Evolutionary conservation across 371 early-diverging fungal genomes (phyloP).

Genomic region (Syncephalastrum sp.): DNA sequence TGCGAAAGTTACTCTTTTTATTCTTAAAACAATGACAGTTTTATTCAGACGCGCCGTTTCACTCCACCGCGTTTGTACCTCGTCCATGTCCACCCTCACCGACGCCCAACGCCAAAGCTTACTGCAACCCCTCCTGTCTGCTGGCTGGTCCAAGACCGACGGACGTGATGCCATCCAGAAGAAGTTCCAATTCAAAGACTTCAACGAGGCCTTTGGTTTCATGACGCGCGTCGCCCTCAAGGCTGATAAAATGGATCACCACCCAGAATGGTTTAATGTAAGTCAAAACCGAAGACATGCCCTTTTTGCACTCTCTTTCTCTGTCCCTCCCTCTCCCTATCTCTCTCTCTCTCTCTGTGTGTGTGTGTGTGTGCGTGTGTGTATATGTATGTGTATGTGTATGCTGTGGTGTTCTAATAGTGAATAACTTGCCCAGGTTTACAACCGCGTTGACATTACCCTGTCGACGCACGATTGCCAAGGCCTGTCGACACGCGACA

Average conservation of each 20-base stretch:
- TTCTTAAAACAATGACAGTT: too few species aligned
- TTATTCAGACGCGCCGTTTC: too few species aligned
- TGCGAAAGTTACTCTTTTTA: too few species aligned
- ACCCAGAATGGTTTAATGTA: slow-evolving; percentile 95
- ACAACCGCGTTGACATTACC: slow-evolving; percentile 88
- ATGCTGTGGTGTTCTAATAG: too few species aligned
- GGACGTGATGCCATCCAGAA: slow-evolving; percentile 84
- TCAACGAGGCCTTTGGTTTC: slow-evolving; percentile 90
- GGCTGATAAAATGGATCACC: slow-evolving; percentile 92
- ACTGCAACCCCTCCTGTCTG: slow-evolving; percentile 48
- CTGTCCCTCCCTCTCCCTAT: background rate
- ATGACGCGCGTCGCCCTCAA: slow-evolving; percentile 90
- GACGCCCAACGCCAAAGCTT: slow-evolving; percentile 48
- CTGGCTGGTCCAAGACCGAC: slow-evolving; percentile 65
- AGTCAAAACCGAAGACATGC: slow-evolving; percentile 5
- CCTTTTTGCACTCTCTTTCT: background rate
- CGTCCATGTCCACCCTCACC: slow-evolving; percentile 42
- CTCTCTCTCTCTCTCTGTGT: too few species aligned
- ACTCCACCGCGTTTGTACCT: background rate
- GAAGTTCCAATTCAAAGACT: slow-evolving; percentile 75
- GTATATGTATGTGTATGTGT: too few species aligned
- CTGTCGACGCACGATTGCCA: slow-evolving; percentile 89
- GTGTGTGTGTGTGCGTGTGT: too few species aligned
- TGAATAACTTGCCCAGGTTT: slow-evolving; percentile 50
- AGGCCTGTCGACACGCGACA: slow-evolving; percentile 78